phyloP scores from a whole-genome alignment of 345 rosid genomes.

The Bruguiera sexangula region DNA sequence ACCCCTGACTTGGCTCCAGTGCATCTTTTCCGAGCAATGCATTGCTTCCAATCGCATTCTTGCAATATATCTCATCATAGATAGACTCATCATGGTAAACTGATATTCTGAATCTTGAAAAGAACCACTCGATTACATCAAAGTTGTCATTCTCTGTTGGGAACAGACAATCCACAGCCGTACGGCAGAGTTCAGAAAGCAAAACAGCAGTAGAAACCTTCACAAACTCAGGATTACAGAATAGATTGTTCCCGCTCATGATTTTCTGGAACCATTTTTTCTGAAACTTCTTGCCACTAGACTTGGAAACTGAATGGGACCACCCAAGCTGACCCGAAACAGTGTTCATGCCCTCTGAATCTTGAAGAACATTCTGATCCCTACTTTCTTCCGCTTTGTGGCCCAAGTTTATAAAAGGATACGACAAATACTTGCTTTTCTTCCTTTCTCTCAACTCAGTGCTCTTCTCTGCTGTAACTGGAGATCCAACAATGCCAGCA shows the following conservation, averaged over 20 bases:
- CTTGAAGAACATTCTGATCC: slow-evolving; percentile 20
- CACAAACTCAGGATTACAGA: slow-evolving; percentile 39
- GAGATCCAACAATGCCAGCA: background rate
- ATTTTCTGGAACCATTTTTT: slow-evolving; percentile 52
- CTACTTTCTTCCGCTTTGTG: slow-evolving; percentile 27
- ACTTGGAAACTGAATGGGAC: slow-evolving; percentile 48
- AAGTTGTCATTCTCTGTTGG: slow-evolving; percentile 41
- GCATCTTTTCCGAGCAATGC: slow-evolving; percentile 15
- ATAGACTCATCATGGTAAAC: slow-evolving; percentile 57
- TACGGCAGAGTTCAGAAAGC: slow-evolving; percentile 49
- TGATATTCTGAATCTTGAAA: slow-evolving; percentile 74
- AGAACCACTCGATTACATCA: slow-evolving; percentile 61
- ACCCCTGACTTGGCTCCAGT: slow-evolving; percentile 15
- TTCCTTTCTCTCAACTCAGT: slow-evolving; percentile 52
- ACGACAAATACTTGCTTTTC: slow-evolving; percentile 68
- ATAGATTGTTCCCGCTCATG: slow-evolving; percentile 34
- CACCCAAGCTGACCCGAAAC: slow-evolving; percentile 38
- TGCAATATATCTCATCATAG: slow-evolving; percentile 58
- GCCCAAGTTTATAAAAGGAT: slow-evolving; percentile 56
- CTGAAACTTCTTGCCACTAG: slow-evolving; percentile 51
- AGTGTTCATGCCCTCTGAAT: slow-evolving; percentile 12
- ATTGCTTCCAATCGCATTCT: slow-evolving; percentile 39
- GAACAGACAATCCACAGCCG: slow-evolving; percentile 51
- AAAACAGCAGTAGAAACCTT: slow-evolving; percentile 48
- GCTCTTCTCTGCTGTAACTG: slow-evolving; percentile 19